Evolutionary conservation across 2,329 filamentous ascomycete species (phyloP).

Genomic region (Colletotrichum viniferum): DNA sequence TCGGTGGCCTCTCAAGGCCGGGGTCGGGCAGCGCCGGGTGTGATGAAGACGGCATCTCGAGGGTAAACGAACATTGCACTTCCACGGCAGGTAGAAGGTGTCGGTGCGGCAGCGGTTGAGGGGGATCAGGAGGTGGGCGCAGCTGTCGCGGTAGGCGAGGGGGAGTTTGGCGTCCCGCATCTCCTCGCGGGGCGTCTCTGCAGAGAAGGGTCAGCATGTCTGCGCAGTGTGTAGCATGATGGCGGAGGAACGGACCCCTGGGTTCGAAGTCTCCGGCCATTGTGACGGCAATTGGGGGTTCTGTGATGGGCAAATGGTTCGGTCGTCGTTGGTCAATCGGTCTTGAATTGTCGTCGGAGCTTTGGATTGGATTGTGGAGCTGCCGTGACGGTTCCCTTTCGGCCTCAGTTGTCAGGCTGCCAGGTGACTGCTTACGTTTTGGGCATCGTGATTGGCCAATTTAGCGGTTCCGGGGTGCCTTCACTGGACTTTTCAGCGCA

Average conservation of each 20-base stretch:
- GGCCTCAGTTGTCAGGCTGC: constrained; percentile 9
- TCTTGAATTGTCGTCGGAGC: constrained; percentile 21
- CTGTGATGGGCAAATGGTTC: constrained; percentile 15
- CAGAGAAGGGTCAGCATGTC: not conserved
- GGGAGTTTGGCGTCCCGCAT: constrained; percentile 93
- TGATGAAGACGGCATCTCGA: not conserved
- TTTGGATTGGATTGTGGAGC: constrained; percentile 21
- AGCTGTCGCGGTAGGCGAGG: constrained; percentile 91
- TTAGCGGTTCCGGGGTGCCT: not conserved
- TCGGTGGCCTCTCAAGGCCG: not conserved
- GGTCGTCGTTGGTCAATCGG: constrained; percentile 14
- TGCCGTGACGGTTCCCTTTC: not conserved
- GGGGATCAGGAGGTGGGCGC: constrained; percentile 91
- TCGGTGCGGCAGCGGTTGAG: constrained; percentile 93
- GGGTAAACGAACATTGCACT: constrained; percentile 78
- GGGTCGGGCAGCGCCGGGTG: not conserved
- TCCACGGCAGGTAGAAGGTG: constrained; percentile 95
- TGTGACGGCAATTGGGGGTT: constrained; percentile 13
- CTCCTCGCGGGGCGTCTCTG: constrained; percentile 77
- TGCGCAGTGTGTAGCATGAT: not conserved
- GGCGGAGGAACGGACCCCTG: constrained; percentile 3
- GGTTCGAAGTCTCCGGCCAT: constrained; percentile 23
- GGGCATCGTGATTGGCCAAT: not conserved
- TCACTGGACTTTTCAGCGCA: not conserved
- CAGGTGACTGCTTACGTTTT: not conserved